These are phyloP conservation scores for Nematodospora anomalae DNA, from an alignment of 1,139 yeast genomes.

Conservation along the genomic window DNA sequence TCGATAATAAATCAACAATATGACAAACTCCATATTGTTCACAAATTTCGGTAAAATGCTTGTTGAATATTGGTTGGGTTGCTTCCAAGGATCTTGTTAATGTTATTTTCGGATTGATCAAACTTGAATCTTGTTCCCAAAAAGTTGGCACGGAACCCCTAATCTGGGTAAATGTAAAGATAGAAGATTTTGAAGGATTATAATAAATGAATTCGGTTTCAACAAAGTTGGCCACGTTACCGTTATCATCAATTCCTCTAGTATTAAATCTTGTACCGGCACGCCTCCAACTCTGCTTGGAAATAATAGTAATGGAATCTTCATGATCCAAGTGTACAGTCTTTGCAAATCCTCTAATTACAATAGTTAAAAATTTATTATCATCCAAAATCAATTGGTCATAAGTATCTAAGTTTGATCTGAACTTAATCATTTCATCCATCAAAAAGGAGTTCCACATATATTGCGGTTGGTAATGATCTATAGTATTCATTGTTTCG, in stretches of 20 bases:
- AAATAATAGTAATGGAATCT: conserved; percentile 74
- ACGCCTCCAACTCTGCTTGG: conserved; percentile 92
- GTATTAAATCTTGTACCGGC: conserved; percentile 96
- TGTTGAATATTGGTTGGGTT: conserved; percentile 84
- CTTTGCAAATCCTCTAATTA: conserved; percentile 91
- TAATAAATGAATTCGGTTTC: conserved; percentile 84
- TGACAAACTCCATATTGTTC: conserved; percentile 85
- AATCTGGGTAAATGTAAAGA: conserved; percentile 79
- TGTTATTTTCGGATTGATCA: conserved; percentile 81
- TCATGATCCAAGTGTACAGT: conserved; percentile 54
- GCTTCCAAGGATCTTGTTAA: conserved; percentile 89
- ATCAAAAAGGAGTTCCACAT: conserved; percentile 98
- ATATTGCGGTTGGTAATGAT: conserved; percentile 73
- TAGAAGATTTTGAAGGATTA: conserved; percentile 41
- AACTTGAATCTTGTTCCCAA: conserved; percentile 95
- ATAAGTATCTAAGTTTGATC: conserved; percentile 64
- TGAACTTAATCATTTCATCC: conserved; percentile 73
- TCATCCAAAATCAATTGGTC: conserved; percentile 63
- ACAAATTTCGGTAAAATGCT: conserved; percentile 70
- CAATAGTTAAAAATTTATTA: conserved; percentile 83
- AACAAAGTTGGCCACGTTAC: conserved; percentile 93
- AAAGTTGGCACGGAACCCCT: conserved; percentile 95
- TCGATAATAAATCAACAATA: conserved; percentile 76
- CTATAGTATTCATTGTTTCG: conserved; percentile 28
- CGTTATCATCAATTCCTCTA: conserved; percentile 94